A percentile compares a stretch with the other conserved stretches of the same genome.
Evolutionary conservation across 1,139 yeast species (phyloP).

Genomic region (Taiozyma sp.): DNA sequence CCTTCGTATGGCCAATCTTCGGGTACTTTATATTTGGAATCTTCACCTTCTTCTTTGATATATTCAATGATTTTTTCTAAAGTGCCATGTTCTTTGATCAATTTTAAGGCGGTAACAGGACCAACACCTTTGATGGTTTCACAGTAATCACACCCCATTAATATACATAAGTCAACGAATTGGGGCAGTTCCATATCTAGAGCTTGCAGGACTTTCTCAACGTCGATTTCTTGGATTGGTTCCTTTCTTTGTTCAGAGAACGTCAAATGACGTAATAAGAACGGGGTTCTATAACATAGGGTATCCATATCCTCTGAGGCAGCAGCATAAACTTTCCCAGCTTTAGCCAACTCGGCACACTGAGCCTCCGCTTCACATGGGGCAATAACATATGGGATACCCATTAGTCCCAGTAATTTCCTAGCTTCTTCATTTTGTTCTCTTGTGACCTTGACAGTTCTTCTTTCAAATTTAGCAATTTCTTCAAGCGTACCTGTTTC

Average conservation of each 20-base stretch:
- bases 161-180: slow-evolving; percentile 86
- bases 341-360: slow-evolving; percentile 87
- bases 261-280: slow-evolving; percentile 79
- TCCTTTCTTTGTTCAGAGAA: slow-evolving; percentile 91
- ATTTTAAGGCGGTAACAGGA: slow-evolving; percentile 86
- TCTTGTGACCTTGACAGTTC: slow-evolving; percentile 82
- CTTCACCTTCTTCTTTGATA: slow-evolving; percentile 52
- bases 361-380: slow-evolving; percentile 99
- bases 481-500: slow-evolving; percentile 82
- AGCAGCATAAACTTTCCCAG: slow-evolving; percentile 91
- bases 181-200: slow-evolving; percentile 67
- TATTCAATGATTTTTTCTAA: slow-evolving; percentile 72
- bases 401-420: slow-evolving; percentile 76
- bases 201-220: slow-evolving; percentile 67
- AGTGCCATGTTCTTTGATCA: slow-evolving; percentile 80
- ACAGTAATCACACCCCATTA: slow-evolving; percentile 95
- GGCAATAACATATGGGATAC: slow-evolving; percentile 88
- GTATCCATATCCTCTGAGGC: slow-evolving; percentile 99
- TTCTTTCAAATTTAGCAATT: slow-evolving; percentile 69
- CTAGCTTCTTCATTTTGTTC: slow-evolving; percentile 96
- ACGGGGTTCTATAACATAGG: slow-evolving; percentile 84
- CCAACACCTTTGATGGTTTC: slow-evolving; percentile 95
- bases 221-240: slow-evolving; percentile 83
- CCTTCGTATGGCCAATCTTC: slow-evolving; percentile 93
- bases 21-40: slow-evolving; percentile 73